phyloP scores from a whole-genome alignment of 495 filamentous ascomycete genomes.

The Xylaria venustula region DNA sequence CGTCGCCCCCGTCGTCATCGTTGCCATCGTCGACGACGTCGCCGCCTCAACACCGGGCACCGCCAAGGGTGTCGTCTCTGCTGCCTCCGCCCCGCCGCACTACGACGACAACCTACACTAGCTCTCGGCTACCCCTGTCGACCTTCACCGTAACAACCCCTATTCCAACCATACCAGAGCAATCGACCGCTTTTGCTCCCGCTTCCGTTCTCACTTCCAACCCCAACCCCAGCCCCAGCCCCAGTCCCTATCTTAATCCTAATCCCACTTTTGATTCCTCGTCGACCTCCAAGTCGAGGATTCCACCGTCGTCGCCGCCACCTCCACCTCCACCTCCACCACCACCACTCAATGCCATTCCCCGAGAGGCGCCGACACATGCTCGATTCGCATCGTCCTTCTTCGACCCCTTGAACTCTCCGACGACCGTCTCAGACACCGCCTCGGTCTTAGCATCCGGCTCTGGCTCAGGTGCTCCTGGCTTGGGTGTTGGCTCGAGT shows the following conservation, averaged over 20 bases:
- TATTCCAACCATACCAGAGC: conserved; percentile 19
- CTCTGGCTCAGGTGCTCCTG: conserved; percentile 7
- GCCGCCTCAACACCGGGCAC: not conserved
- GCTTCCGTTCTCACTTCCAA: conserved; percentile 3
- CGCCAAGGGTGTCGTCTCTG: conserved; percentile 13
- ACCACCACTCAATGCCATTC: conserved; percentile 35
- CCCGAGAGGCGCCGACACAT: conserved; percentile 17
- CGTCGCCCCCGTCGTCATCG: not conserved
- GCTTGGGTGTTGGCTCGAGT: too few relatives aligned
- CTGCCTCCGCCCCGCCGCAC: conserved; percentile 10
- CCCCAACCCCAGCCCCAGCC: conserved; percentile 7
- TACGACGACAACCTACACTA: not conserved
- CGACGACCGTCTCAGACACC: conserved; percentile 33
- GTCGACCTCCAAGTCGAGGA: not conserved
- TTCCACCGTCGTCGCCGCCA: conserved; percentile 18
- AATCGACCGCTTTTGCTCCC: conserved; percentile 11
- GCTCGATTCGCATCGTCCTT: conserved; percentile 34
- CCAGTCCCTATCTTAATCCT: conserved; percentile 2
- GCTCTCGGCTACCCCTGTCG: not conserved
- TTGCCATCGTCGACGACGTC: not conserved
- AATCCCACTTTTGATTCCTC: conserved; percentile 15
- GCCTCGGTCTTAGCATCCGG: conserved; percentile 19
- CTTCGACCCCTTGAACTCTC: conserved; percentile 26
- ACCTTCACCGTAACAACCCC: conserved; percentile 2
- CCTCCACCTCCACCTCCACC: too few relatives aligned